Evolutionary conservation across 306 rosid species (phyloP), one percentile per base, ranked within the genome.

Genomic region (Vachellia collinsii): DNA sequence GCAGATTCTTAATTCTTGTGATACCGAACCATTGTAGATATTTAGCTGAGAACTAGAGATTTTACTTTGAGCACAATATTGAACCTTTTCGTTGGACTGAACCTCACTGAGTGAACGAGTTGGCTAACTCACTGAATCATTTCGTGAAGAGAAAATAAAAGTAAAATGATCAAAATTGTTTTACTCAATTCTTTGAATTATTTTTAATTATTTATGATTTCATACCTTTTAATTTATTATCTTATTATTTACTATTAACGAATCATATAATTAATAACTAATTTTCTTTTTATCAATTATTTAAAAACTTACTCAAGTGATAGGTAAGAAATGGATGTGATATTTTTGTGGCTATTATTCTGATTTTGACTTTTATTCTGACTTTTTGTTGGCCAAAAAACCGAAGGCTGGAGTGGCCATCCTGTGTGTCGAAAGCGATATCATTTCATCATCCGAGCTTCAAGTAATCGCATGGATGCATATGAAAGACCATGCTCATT

Each of bases 391-490:
- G 19, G 70, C 56, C n/a, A n/a, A n/a, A n/a, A n/a, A n/a, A 48
- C 77, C 46, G 29, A 81, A 85, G 88, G 88, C 3, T 85, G 88
- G 88, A 85, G 88, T 70, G 81, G 63, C 3, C 88, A 85, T 53
- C 88, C 88, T 0, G 88, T 85, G 1, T 85, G 88, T 39, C 61
- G 81, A 70, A 85, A 85, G 79, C 81, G 88, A 59, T 85, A 82
- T 50, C 88, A 85, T 36, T 82, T 85, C 79, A 85, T 82, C 17
- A 79, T 85, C 37, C 75, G 86, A 66, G 69, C 88, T 22, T 80
- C 81, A 25, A 79, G 75, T 79, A 71, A 76, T 46, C 44, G 81
- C 17, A 38, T 75, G 0, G 85, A 79, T 34, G 68, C 79, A 17
- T 75, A 82, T 59, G 81, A 82, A 75, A 54, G 83, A 76, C 84